Base-by-base conservation (phyloP, 345 rosid genomes). In the Lumnitzera racemosa region DNA sequence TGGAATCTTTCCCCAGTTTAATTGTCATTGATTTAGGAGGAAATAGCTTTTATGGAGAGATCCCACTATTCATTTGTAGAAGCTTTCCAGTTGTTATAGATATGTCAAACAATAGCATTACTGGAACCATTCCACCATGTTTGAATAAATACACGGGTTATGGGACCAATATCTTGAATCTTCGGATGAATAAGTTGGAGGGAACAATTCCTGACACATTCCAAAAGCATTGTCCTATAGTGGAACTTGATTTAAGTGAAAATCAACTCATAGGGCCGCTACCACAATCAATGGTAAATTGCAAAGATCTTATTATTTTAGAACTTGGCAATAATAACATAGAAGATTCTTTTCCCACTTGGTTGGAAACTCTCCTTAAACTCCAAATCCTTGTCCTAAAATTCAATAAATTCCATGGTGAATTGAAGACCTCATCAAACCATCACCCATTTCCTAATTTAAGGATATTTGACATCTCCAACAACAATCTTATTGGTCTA, bases 261-360 rank as follows among this genome's bases (percentile, higher is more conserved):
- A 80, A 80, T 12, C 25, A 1, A 3, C 14, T 78, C 1, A 58
- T 57, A 47, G 83, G 77, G 1, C 5, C 14, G 3, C 14, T 73
- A 12, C 67, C 79, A 2, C 24, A 10, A 15, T 53, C 71, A 3
- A 17, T 81, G 27, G 13, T 12, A 2, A 53, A 64, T 7, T 70
- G 79, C 17, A 20, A 8, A 12, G 0, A 2, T 8, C 10, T 81
- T 12, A 65, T 64, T 50, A 55, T 79, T 43, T 2, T 79, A 0
- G 71, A 79, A 15, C 51, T 82, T 2, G 65, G 68, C 1, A 58
- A 63, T 24, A 81, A 78, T 16, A 46, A 12, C 13, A 49, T 77
- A 4, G 36, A 63, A 2, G 79, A 47, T 11, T 57, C 24, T 2
- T 73, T 81, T 13, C 81, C 79, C 0, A 11, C 8, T 25, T 73